A percentile compares a stretch with the other conserved stretches of the same genome.
Evolutionary conservation across 345 rosid genomes (phyloP).

Genomic region (Alliaria petiolata): DNA sequence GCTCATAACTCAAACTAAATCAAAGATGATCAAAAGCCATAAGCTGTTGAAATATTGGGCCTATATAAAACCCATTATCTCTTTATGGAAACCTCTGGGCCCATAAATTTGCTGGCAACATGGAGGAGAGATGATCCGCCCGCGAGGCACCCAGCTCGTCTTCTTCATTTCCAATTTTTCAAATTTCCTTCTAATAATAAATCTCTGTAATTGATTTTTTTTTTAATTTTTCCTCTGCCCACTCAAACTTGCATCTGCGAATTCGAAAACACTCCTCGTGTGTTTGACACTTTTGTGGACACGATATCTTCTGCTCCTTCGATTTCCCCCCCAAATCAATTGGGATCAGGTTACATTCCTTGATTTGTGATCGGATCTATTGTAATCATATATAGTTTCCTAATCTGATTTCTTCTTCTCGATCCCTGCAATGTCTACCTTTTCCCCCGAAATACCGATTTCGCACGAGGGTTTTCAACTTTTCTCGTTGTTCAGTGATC

Average conservation of each 20-base stretch:
- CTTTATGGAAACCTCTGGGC: background rate
- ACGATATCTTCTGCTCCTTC: no score
- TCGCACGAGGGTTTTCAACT: background rate
- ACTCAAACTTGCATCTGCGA: conserved; percentile 1
- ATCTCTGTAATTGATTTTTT: background rate
- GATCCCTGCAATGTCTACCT: background rate
- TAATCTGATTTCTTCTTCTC: background rate
- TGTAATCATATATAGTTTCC: background rate
- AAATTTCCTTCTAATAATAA: background rate
- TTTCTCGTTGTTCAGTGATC: background rate
- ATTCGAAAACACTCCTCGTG: background rate
- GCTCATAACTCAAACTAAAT: no score
- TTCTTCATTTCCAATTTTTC: background rate
- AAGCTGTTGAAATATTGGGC: no score
- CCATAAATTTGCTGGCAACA: conserved; percentile 2
- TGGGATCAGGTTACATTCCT: no score
- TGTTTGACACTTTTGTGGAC: background rate
- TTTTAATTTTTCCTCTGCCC: no score
- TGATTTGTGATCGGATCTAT: background rate
- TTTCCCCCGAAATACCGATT: background rate
- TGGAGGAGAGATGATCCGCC: conserved; percentile 27
- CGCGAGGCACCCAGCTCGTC: background rate
- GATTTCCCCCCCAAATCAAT: no score
- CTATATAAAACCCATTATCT: no score
- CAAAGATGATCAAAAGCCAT: no score